A percentile compares a stretch with the other conserved stretches of the same genome.
These are phyloP conservation scores for Trichoderma citrinoviride DNA, from an alignment of 2,329 filamentous ascomycete species.

Conservation along the genomic window DNA sequence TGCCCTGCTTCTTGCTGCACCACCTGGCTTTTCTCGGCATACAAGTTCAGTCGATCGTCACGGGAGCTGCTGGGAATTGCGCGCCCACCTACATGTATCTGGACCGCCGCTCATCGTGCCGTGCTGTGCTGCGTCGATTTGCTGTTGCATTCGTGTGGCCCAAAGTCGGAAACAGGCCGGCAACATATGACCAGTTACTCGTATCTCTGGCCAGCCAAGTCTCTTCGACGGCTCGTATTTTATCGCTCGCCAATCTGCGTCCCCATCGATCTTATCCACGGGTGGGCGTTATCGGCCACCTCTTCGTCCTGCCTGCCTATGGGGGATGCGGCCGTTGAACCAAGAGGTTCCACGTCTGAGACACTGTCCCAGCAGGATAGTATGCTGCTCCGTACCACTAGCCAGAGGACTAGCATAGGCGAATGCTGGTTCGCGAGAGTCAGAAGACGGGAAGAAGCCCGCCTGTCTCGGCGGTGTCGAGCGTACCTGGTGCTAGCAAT, in stretches of 20 bases:
- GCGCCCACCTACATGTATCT: background rate
- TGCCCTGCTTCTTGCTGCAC: background rate
- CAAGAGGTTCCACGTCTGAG: slow-evolving; percentile 11
- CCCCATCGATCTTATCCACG: slow-evolving; percentile 18
- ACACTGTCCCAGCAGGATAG: background rate
- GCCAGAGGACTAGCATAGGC: background rate
- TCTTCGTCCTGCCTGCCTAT: background rate
- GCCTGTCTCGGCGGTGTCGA: background rate
- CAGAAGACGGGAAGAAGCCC: background rate
- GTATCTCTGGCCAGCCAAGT: background rate
- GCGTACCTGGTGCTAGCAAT: background rate
- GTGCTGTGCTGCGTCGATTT: background rate
- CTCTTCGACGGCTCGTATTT: background rate
- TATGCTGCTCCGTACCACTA: background rate
- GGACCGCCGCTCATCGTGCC: no score
- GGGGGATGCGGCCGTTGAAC: background rate
- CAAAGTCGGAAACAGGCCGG: background rate
- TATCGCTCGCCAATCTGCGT: slow-evolving; percentile 20
- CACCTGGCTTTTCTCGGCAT: background rate
- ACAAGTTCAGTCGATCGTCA: background rate
- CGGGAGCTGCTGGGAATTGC: background rate
- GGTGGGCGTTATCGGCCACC: slow-evolving; percentile 4
- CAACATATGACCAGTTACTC: background rate
- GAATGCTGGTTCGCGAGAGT: slow-evolving; percentile 11
- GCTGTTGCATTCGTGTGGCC: background rate